Base-by-base conservation (phyloP, 73 alveolate species). In the Urostyla sp. region DNA sequence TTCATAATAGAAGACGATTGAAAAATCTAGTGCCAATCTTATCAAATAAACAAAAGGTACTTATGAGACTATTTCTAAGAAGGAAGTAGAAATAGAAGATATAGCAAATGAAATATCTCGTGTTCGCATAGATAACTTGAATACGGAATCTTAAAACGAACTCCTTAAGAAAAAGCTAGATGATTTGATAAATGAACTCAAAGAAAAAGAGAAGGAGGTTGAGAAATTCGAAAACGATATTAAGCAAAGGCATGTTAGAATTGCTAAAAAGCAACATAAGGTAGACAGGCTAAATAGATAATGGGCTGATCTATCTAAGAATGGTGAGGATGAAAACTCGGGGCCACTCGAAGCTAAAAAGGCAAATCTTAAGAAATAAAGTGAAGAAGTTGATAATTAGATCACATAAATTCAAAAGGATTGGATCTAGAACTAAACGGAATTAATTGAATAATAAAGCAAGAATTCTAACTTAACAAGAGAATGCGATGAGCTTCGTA, bases 21-120 rank as follows among this genome's bases (percentile, higher is more conserved):
- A 96, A 76, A 96, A 96, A 56, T 89, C 93, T 51, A 94, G 97
- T 0, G 95, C 94, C 35, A 96, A 96, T 67, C 67, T 96, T 32
- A 50, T 87, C 28, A 94, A 94, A 76, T 93, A 96, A 23, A 95
- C 98, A 40, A 88, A 96, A 82, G 84, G 67, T 38, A 80, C 93
- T 26, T 84, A 80, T 31, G 80, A 67, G 36, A 97, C 87, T 59
- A 94, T 95, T 43, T 95, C 89, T 27, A 96, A 95, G 78, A 93
- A 94, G 50, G 94, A 89, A 80, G 98, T 94, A 1, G 98, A 96
- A 74, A 92, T 90, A 52, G 98, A 96, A 84, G 93, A 93, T 36
- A 91, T 95, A 2, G 92, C 96, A 0, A 96, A 96, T 93, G 99
- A 96, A 90, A 96, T 96, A 57, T 94, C 97, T 7, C 87, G 99